A percentile compares a stretch with the other conserved stretches of the same genome.
phyloP scores from a whole-genome alignment of 306 rosid species.

The Urtica urens region DNA sequence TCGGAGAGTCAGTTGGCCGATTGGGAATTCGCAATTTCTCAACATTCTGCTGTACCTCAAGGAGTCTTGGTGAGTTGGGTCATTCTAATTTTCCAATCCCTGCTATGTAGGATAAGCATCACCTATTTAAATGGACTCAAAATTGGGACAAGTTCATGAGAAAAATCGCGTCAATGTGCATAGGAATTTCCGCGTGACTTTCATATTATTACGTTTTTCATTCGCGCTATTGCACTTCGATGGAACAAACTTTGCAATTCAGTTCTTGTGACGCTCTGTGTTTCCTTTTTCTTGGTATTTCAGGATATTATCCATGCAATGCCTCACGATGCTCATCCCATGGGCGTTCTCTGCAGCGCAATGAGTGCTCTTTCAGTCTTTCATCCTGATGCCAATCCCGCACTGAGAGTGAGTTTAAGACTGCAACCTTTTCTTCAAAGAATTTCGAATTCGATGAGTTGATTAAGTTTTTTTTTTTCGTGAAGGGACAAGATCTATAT shows the following conservation, averaged over 20 bases:
- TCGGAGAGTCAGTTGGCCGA: conserved; percentile 53
- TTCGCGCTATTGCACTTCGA: not conserved
- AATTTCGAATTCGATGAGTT: not conserved
- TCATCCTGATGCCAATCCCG: conserved; percentile 92
- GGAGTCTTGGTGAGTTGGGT: conserved; percentile 63
- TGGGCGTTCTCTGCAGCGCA: conserved; percentile 84
- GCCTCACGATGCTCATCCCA: conserved; percentile 98
- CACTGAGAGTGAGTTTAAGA: conserved; percentile 48
- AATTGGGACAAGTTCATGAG: not conserved
- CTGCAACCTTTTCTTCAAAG: not conserved
- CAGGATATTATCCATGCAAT: conserved; percentile 79
- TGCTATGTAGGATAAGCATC: not conserved
- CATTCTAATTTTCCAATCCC: conserved; percentile 4
- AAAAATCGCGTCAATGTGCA: no score
- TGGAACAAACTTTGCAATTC: not conserved
- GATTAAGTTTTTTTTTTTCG: conserved; percentile 4
- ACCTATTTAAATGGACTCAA: not conserved
- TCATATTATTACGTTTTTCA: not conserved
- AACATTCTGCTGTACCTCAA: conserved; percentile 86
- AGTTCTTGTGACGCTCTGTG: no score
- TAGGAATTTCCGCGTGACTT: not conserved
- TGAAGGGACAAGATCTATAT: conserved; percentile 76
- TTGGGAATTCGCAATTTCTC: conserved; percentile 79
- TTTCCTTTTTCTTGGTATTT: conserved; percentile 11
- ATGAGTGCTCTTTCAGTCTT: conserved; percentile 77